Conservation (phyloP, 2,329 filamentous ascomycete species). For the Cladosporium sp. region DNA sequence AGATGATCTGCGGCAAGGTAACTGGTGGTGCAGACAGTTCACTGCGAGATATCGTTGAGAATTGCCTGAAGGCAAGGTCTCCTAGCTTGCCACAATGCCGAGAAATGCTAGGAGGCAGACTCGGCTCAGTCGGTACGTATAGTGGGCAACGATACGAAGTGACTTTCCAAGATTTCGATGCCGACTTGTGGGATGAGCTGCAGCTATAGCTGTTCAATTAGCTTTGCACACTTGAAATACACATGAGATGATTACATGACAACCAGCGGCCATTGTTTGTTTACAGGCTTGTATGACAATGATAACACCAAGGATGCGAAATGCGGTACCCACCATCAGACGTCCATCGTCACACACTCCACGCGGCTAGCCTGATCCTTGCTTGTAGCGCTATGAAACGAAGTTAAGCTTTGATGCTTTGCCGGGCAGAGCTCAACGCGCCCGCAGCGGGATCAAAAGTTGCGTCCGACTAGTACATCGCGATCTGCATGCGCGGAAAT, state of each 20-base stretch:
- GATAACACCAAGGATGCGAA: background rate
- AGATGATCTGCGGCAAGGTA: background rate
- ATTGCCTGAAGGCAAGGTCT: background rate
- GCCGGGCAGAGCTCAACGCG: conserved; percentile 4
- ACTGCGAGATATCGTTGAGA: background rate
- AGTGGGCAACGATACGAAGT: background rate
- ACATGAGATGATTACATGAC: background rate
- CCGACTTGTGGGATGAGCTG: background rate
- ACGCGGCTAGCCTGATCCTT: conserved; percentile 1
- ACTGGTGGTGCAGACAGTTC: background rate
- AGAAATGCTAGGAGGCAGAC: background rate
- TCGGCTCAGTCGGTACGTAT: conserved; percentile 3
- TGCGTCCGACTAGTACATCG: background rate
- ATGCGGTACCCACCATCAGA: background rate
- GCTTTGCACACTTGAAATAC: background rate
- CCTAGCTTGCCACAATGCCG: background rate
- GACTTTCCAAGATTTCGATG: background rate
- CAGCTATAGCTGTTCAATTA: too few species aligned
- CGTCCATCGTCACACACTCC: conserved; percentile 3
- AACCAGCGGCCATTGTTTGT: background rate
- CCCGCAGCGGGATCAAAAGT: conserved; percentile 1
- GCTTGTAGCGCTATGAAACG: conserved; percentile 10
- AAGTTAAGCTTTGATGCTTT: conserved; percentile 1
- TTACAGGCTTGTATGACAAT: background rate
- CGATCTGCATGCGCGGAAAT: conserved; percentile 2